Evolutionary conservation across 2,329 filamentous ascomycete species (phyloP).

Genomic region (Colletotrichum somersetense): DNA sequence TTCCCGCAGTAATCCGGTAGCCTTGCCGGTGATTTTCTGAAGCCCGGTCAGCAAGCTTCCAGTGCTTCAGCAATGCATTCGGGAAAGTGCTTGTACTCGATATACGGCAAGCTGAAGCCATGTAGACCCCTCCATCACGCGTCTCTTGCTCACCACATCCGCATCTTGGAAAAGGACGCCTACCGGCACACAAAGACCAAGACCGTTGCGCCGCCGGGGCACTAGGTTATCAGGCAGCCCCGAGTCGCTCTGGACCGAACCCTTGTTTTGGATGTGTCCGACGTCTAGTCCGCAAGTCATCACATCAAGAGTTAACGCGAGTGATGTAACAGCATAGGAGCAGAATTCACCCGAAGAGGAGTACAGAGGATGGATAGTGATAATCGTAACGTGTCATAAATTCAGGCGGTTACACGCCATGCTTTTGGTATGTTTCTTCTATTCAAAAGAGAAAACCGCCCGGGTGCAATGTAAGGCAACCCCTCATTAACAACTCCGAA

Average conservation of each 20-base stretch:
- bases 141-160: no score
- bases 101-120: background rate
- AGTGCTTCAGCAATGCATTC: background rate
- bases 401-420: constrained; percentile 26
- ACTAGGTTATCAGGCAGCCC: background rate
- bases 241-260: background rate
- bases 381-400: constrained; percentile 21
- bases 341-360: background rate
- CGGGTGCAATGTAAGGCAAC: constrained; percentile 9
- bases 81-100: background rate
- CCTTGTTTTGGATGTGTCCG: background rate
- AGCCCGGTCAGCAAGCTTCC: background rate
- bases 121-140: no score
- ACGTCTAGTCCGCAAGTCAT: background rate
- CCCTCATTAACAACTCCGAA: constrained; percentile 19
- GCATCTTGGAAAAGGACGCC: no score
- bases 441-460: constrained; percentile 5
- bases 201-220: no score
- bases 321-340: background rate
- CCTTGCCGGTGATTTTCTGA: background rate
- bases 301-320: background rate
- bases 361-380: constrained; percentile 8
- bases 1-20: background rate
- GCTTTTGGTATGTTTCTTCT: constrained; percentile 22
- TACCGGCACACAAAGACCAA: no score